These are phyloP conservation scores for Penicillium hesseltinei DNA, from an alignment of 2,329 filamentous ascomycete species.

Conservation along the genomic window DNA sequence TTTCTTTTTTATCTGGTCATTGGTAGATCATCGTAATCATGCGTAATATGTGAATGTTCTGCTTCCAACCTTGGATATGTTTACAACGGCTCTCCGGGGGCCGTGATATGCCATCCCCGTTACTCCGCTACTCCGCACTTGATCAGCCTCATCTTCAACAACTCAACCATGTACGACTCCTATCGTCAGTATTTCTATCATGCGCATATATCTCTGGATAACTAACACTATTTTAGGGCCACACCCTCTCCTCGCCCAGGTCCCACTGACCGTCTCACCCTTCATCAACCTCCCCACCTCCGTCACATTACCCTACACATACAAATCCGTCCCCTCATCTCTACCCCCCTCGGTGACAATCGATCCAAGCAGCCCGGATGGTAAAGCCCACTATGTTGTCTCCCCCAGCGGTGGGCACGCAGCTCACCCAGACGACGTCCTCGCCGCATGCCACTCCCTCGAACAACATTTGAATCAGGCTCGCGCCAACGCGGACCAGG, in stretches of 20 bases:
- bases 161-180: conserved; percentile 44
- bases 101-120: neutral
- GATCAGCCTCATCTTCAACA: neutral
- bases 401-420: conserved; percentile 76
- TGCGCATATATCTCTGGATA: neutral
- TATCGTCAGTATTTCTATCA: conserved; percentile 36
- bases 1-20: too few relatives aligned
- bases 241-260: conserved; percentile 85
- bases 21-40: neutral
- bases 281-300: conserved; percentile 88
- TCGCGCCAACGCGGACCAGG: conserved; percentile 63
- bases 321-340: conserved; percentile 83
- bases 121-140: conserved; percentile 10
- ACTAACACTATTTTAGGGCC: conserved; percentile 53
- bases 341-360: conserved; percentile 71
- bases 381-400: conserved; percentile 68
- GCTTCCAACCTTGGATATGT: neutral
- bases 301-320: conserved; percentile 91
- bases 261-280: conserved; percentile 89
- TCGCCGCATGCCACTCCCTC: conserved; percentile 75
- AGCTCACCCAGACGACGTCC: conserved; percentile 82
- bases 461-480: conserved; percentile 71
- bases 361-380: conserved; percentile 44
- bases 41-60: neutral
- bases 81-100: neutral